A percentile compares a stretch with the other conserved stretches of the same genome.
phyloP scores from a whole-genome alignment of 2,329 filamentous ascomycete species.

The Xylariaceae sp. region DNA sequence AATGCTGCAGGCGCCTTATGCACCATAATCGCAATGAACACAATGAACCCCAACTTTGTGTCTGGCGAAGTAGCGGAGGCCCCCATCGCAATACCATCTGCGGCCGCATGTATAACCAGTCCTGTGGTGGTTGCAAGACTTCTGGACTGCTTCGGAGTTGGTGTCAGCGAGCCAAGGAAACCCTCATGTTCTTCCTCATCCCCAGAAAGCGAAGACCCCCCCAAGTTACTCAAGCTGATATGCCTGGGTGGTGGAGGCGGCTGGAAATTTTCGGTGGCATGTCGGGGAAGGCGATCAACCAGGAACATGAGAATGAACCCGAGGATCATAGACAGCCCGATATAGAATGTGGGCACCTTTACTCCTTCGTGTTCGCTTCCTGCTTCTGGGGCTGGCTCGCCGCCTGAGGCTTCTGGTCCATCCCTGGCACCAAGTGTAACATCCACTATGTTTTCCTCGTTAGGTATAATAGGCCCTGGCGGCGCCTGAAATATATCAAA shows the following conservation, averaged over 20 bases:
- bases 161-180: constrained; percentile 55
- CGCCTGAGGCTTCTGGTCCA: constrained; percentile 12
- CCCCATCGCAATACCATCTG: constrained; percentile 93
- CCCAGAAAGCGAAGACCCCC: constrained; percentile 41
- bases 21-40: constrained; percentile 95
- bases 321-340: constrained; percentile 79
- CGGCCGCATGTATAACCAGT: constrained; percentile 91
- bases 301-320: constrained; percentile 98
- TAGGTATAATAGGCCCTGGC: not conserved
- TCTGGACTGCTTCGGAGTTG: constrained; percentile 54
- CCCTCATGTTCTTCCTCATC: constrained; percentile 54
- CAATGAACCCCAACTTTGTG: constrained; percentile 77
- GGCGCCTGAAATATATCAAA: no score
- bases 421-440: constrained; percentile 14
- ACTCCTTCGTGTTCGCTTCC: constrained; percentile 32
- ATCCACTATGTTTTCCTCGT: not conserved
- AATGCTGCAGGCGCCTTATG: constrained; percentile 97
- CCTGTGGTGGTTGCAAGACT: constrained; percentile 83
- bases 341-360: constrained; percentile 64
- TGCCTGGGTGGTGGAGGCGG: constrained; percentile 68
- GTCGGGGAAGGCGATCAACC: constrained; percentile 78
- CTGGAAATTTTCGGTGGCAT: constrained; percentile 62
- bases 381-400: constrained; percentile 6
- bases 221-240: constrained; percentile 82
- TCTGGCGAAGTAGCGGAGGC: constrained; percentile 76